These are phyloP conservation scores for Colletotrichum nymphaeae DNA, from an alignment of 2,329 filamentous ascomycete species.

Conservation along the genomic window DNA sequence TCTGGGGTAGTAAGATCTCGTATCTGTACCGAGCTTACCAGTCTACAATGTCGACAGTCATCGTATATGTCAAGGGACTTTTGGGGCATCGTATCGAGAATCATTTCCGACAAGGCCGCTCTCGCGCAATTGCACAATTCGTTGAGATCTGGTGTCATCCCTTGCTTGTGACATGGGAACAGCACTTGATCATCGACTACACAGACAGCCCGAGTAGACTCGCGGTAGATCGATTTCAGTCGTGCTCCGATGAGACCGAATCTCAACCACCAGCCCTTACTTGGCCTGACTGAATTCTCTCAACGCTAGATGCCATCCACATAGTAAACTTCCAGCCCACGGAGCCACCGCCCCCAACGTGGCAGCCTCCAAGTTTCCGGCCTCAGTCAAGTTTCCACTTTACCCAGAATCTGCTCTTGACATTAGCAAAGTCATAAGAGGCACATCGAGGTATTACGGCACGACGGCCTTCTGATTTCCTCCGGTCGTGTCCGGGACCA, in stretches of 20 bases:
- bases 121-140: neutral
- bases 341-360: neutral
- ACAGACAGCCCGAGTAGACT: neutral
- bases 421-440: too few relatives aligned
- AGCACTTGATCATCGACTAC: neutral
- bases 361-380: too few relatives aligned
- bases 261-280: neutral
- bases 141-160: neutral
- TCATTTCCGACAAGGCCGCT: neutral
- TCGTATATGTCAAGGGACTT: neutral
- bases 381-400: too few relatives aligned
- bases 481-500: too few relatives aligned
- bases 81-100: neutral
- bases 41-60: neutral
- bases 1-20: conserved; percentile 20
- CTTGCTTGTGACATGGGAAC: neutral
- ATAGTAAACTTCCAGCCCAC: neutral
- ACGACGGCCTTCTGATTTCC: too few relatives aligned
- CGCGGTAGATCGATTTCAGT: neutral
- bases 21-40: conserved; percentile 11
- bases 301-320: neutral
- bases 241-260: neutral
- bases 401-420: too few relatives aligned
- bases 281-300: neutral
- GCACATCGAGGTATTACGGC: too few relatives aligned